Evolutionary conservation across 169 alveolate genomes (phyloP), one percentile per base, ranked within the genome.

Genomic region (Babesia caballi): DNA sequence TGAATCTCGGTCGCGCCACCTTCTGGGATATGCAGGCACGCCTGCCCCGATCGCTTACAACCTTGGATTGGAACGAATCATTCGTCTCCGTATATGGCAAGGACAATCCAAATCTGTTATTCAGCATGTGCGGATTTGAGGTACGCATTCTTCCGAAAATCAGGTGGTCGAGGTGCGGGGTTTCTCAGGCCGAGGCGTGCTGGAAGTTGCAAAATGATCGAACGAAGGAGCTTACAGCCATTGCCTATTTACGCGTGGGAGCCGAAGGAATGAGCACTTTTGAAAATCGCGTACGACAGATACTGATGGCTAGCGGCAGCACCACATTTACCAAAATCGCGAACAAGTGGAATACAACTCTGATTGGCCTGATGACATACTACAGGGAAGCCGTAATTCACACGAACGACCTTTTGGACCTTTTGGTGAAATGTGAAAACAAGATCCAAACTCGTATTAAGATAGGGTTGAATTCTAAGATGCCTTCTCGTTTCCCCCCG

Each of bases 401-500:
- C 90, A 97, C 99, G 11, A 99, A 97, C 84, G 95, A 96, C 54
- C 90, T 98, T 71, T 88, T 98, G 44, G 99, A 98, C 75, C 86
- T 97, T 17, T 84, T 98, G 40, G 99, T 98, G n/a, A 97, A 96
- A 84, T 96, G 99, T 75, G 99, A 96, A 85, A 96, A 96, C 85
- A 96, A 96, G 88, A 97, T 98, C 23, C 99, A 98, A 90, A 98
- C 99, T 3, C 93, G 99, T 51, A 98, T 98, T 54, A 98, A 98
- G 91, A 97, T 98, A 57, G 99, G 99, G 2, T 88, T 98, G 57
- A 98, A 98, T 88, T 96, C 99, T 36, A 98, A 98, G 88, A 98
- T 98, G 99, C 99, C 99, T 42, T 93, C 99, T 36, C 92, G 99
- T 33, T 98, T 98, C 95, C 99, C 99, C 4, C 99, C 99, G 0